These are phyloP conservation scores for Aspergillus proliferans DNA, from an alignment of 2,329 filamentous ascomycete genomes.

Conservation along the genomic window DNA sequence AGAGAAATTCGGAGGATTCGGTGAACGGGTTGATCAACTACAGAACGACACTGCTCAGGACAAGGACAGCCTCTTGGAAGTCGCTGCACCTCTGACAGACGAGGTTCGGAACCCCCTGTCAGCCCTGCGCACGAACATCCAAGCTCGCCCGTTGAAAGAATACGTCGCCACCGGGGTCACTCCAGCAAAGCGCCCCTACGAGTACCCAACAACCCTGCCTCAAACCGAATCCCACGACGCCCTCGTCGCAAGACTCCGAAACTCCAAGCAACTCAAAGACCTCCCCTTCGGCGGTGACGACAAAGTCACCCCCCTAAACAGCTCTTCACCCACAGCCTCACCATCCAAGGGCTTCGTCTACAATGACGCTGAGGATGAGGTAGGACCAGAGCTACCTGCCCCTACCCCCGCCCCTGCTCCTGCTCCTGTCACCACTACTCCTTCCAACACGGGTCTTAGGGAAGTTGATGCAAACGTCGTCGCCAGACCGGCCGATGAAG, in stretches of 20 bases:
- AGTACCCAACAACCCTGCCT: constrained; percentile 73
- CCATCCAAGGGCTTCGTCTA: constrained; percentile 50
- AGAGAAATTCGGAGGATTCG: constrained; percentile 62
- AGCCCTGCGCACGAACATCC: constrained; percentile 64
- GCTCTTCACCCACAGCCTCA: constrained; percentile 27
- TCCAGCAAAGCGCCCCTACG: constrained; percentile 72
- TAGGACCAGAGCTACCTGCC: constrained; percentile 26
- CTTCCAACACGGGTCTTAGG: constrained; percentile 42
- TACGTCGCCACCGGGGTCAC: constrained; percentile 82
- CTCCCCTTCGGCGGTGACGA: constrained; percentile 28
- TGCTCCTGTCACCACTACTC: constrained; percentile 15
- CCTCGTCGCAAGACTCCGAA: constrained; percentile 49
- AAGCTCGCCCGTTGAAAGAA: constrained; percentile 61
- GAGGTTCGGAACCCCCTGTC: constrained; percentile 63
- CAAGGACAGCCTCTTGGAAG: constrained; percentile 52
- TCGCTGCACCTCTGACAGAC: constrained; percentile 54
- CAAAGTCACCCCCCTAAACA: constrained; percentile 12
- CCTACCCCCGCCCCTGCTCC: constrained; percentile 3
- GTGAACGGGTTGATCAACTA: constrained; percentile 62
- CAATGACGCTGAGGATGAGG: constrained; percentile 41
- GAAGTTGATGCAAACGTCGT: constrained; percentile 48
- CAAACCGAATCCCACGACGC: constrained; percentile 61
- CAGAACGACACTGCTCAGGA: constrained; percentile 61
- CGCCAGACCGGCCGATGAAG: constrained; percentile 23
- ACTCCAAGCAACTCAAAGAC: constrained; percentile 28